Conservation (phyloP, 73 alveolate genomes). For the Tetrahymena malaccensis region DNA sequence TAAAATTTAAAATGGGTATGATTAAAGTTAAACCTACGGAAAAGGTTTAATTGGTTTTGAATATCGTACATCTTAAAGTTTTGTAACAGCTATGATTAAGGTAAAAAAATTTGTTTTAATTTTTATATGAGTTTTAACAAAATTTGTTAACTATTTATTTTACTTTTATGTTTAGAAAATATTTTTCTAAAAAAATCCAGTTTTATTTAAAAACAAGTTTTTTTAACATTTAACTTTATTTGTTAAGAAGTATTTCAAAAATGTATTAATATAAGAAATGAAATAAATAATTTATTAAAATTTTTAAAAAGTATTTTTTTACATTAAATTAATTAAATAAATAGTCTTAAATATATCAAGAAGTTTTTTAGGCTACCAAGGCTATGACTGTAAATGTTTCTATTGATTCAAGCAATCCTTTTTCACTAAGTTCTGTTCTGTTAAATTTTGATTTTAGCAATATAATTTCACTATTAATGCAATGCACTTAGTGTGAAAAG, state of each 20-base stretch:
- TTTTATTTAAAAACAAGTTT: too few relatives aligned
- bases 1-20: background rate
- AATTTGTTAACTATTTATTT: too few relatives aligned
- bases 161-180: too few relatives aligned
- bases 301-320: too few relatives aligned
- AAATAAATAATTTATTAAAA: too few relatives aligned
- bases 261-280: too few relatives aligned
- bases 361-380: background rate
- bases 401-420: background rate
- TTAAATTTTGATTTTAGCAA: background rate
- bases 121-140: too few relatives aligned
- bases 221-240: too few relatives aligned
- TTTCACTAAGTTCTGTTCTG: background rate
- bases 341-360: background rate
- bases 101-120: too few relatives aligned
- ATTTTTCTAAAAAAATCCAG: too few relatives aligned
- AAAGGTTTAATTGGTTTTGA: background rate
- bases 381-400: background rate
- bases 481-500: background rate
- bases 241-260: too few relatives aligned
- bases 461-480: background rate
- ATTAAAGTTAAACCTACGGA: background rate
- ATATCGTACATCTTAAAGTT: background rate
- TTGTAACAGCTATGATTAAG: background rate
- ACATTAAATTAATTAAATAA: too few relatives aligned